Base-by-base conservation (phyloP, 176 grass and related monocot genomes). In the Dendrocalamus sinicus region DNA sequence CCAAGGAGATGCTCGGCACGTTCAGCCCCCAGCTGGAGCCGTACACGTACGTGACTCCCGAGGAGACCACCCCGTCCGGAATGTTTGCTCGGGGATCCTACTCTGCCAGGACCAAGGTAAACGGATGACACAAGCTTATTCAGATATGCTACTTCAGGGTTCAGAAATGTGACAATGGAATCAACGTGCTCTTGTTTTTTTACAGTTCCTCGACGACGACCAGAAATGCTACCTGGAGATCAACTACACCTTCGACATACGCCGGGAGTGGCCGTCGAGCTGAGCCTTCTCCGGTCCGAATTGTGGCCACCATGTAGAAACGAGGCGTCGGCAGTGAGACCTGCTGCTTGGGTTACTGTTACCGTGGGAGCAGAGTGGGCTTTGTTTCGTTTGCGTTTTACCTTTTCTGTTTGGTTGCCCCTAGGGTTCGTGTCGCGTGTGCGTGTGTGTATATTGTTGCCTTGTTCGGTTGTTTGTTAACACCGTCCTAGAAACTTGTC, bases 241-340 rank as follows among this genome's bases (percentile, higher is more conserved):
- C 94, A 94, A 99, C 75, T 99, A 99, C 90, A 96, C 67, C 20
- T 96, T 99, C 71, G 97, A 99, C 89, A 99, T 99, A 81, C 94
- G 94, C 32, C 83, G 90, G 84, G 97, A 99, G 5, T 99, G 97
- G 97, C 82, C 97, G 45, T 80, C 89, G 53, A 37, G 61, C 85
- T 92, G 81, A 79, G 61, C 39, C 52, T 3, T 72, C 15, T 59
- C 26, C 1, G 7, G 7, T 2, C 50, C 75, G 55, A 20, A 9
- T 46, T 35, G 59, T 28, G 81, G 23, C 39, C 39, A 8, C 67
- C 40, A 17, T 3, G 40, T 61, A 72, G 16, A 82, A 72, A 52
- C 6, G 68, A 61, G 22, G 15, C 66, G 2, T 47, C 37, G 69
- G 35, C 59, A 7, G 22, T 10, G 55, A 14, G 19, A 7, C 17